Evolutionary conservation across 208 protist species (phyloP), one percentile per base, ranked within the genome.

Genomic region (Crithidia thermophila): DNA sequence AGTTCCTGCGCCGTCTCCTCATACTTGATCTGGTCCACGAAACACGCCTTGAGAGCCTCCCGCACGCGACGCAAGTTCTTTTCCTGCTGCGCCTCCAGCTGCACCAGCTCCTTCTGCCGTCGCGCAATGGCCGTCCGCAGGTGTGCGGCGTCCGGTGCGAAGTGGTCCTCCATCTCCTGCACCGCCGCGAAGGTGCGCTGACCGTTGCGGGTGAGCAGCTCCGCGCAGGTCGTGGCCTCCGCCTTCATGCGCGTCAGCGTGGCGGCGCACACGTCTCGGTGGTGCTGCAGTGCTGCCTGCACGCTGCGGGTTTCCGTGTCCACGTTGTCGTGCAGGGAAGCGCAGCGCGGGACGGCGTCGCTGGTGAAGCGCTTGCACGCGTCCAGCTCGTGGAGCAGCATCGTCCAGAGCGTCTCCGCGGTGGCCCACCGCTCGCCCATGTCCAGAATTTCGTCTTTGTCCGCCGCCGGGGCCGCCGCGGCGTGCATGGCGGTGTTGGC

Each of bases 11-110:
- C 21, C 5, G 78, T 58, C 37, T 77, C 71, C 62, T 85, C 77
- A 72, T 95, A 92, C 58, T 75, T 75, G 5, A 84, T 28, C 72
- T 95, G 87, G 64, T 95, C 90, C 58, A 59, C 40, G 55, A 88
- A 84, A 51, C 80, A 75, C 50, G 81, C 87, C 69, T 95, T 95
- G 18, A 87, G 65, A 0, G 74, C 73, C 72, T 95, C 90, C 0
- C 90, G 82, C 28, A 93, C 80, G 23, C 87, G 87, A 5, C 90
- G 90, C 1, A 81, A 79, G 30, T 81, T 73, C 42, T 84, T 82
- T 50, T 95, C 90, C 40, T 95, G 90, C 34, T 68, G 56, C 18
- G 53, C 77, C 58, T 71, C 85, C 40, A 79, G 82, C 61, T 81
- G 75, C 43, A 60, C 72, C 21, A 89, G 62, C 13, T 20, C 52